Conservation (phyloP, 2,329 filamentous ascomycete genomes). For the Trichoderma pleuroti region DNA sequence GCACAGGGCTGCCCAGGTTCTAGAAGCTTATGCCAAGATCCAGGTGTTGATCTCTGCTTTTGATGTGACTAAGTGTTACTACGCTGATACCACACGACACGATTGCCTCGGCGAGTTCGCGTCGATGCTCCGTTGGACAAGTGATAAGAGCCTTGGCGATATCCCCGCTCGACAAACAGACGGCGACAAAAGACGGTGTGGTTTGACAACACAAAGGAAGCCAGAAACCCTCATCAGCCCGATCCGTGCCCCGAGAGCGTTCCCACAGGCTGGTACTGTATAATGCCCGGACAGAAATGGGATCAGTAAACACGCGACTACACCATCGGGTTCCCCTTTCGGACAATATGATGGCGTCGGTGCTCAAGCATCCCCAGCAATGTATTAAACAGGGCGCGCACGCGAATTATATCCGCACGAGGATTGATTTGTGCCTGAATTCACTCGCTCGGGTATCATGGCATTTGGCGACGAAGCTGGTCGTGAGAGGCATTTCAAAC, state of each 20-base stretch:
- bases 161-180: neutral
- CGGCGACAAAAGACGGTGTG: conserved; percentile 2
- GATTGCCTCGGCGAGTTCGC: neutral
- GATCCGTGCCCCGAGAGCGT: neutral
- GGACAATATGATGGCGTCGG: neutral
- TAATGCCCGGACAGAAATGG: too few species aligned
- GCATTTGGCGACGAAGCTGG: neutral
- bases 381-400: neutral
- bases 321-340: too few species aligned
- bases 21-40: conserved; percentile 9
- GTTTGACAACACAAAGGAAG: neutral
- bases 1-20: neutral
- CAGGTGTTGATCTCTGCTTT: neutral
- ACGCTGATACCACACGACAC: neutral
- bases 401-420: neutral
- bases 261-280: neutral
- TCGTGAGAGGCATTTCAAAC: neutral
- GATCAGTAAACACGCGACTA: neutral
- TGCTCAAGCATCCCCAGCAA: neutral
- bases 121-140: neutral
- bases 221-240: neutral
- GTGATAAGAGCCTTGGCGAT: conserved; percentile 8
- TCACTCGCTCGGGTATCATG: neutral
- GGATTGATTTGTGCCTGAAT: neutral
- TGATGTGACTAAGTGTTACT: neutral